Base-by-base conservation (phyloP, 75 land plant species). In the Pseudotsuga menziesii region DNA sequence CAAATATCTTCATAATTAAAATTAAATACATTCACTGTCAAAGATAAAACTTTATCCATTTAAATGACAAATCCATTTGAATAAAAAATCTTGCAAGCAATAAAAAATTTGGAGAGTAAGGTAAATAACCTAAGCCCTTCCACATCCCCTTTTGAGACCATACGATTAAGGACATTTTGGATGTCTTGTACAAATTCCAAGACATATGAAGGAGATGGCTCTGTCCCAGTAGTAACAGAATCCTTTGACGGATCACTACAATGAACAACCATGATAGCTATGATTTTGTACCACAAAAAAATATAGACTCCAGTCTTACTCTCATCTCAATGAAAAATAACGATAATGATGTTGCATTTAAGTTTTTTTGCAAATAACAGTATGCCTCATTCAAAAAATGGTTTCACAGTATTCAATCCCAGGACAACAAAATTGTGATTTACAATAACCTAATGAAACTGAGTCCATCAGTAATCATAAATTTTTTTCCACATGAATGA, bases 141-240 rank as follows among this genome's bases (percentile, higher is more conserved):
- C 15, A 83, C 61, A 79, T 92, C 84, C 60, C 97, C 94, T 73
- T 94, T 92, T 58, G 89, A 86, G 15, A 94, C 85, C 72, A 94
- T 84, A 22, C 78, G 81, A 84, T 90, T 94, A 44, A 94, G 83
- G 76, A 79, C 62, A 61, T 52, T 86, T 32, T 89, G 87, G 26
- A 73, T 78, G 22, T 80, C 86, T 36, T 83, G 87, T 9, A 81
- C 77, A 82, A 82, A 83, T 36, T 92, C 91, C 56, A 85, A 70
- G 52, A 85, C 93, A 71, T 89, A 83, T 58, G 89, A 79, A 27
- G 88, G 92, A 52, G 91, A 85, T 62, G 92, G 85, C 77, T 92
- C 87, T 27, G 63, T 54, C 6, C 59, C 85, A 77, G 81, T 80
- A 32, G 85, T 54, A 39, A 77, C 79, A 17, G 88, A 59, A 76